Evolutionary conservation across 2,329 filamentous ascomycete species (phyloP), one percentile per base, ranked within the genome.

Genomic region (Stagonosporopsis vannaccii): DNA sequence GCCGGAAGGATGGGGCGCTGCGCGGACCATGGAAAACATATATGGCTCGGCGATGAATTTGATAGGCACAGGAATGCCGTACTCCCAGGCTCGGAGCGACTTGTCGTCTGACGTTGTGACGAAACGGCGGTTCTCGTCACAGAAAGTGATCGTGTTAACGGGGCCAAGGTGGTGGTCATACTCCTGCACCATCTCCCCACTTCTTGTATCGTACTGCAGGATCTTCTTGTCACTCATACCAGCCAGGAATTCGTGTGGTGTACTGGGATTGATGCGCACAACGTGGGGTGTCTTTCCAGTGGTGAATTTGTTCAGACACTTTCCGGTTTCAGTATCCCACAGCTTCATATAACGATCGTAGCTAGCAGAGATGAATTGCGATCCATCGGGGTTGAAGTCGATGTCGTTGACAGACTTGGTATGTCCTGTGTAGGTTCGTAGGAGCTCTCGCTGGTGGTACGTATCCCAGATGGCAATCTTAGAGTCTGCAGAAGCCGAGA

Each of bases 191-290:
- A 95, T 84, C 68, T 96, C 87, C 64, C 86, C 87, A 6, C 88
- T 87, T 25, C 96, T 86, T 2, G 88, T 93, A 77, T 99, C 95
- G 77, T 96, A 99, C 73, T 99, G 95, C 37, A 99, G 85, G 66
- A 99, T 99, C 82, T 97, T 97, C 82, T 99, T 99, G 78, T 99
- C 94, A 33, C 91, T 95, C 91, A 98, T 96, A 69, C 95, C 95
- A 1, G 92, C 93, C 52, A 99, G 79, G 77, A 99, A 99, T 76
- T 98, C 94, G 74, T 95, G 90, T 8, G 88, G 86, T 63, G 89
- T 87, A 44, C 87, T 86, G 0, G 94, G 93, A 77, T 98, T 96
- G 83, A 98, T 98, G 65, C 91, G 89, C 66, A 99, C 83, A 48
- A 97, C 93, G 73, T 99, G 95, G 5, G 95, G 94, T 13, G 92